Evolutionary conservation across 768 basidiomycete genomes (phyloP), one percentile per base, ranked within the genome.

Genomic region (Rhodotorula kratochvilovae): DNA sequence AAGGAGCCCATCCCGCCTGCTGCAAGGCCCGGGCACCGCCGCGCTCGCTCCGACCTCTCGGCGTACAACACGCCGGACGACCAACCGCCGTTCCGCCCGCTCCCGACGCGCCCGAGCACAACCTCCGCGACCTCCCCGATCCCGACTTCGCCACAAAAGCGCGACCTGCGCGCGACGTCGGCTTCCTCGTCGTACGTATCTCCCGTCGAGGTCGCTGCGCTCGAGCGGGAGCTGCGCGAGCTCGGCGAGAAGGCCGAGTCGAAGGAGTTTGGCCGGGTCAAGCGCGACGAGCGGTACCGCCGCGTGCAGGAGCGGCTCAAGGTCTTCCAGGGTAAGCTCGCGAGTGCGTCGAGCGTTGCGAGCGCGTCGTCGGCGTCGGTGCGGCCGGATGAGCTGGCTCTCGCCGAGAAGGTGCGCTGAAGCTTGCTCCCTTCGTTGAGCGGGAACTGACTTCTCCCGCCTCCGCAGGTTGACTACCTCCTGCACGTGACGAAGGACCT

Each of bases 71-170:
- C 63, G 1, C 63, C 58, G 2, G 29, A 31, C 31, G 23, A 56
- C 43, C 53, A 62, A 35, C 60, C 70, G 48, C 70, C 70, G 0
- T 43, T 50, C 55, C 63, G 70, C 23, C 70, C 70, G 3, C 19
- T 6, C 5, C 70, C 70, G 7, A 71, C 69, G 5, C 63, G 63
- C 13, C 64, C 70, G 23, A 43, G 27, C 10, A 12, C 29, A 13
- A 16, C 23, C 15, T 10, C 17, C 50, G 23, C 19, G 21, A 16
- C 39, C 43, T 45, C 45, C 27, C 35, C 45, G 1, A 17, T 25
- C 5, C 45, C 55, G 3, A 7, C 46, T 1, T 54, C 54, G 11
- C 39, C 63, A 8, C 23, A 43, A 16, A 43, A 25, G 46, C 64
- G 45, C 45, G 56, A 45, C 5, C 53, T 17, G 5, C 19, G 50